phyloP scores from a whole-genome alignment of 768 basidiomycete genomes.

The Phylloporus scabripes region DNA sequence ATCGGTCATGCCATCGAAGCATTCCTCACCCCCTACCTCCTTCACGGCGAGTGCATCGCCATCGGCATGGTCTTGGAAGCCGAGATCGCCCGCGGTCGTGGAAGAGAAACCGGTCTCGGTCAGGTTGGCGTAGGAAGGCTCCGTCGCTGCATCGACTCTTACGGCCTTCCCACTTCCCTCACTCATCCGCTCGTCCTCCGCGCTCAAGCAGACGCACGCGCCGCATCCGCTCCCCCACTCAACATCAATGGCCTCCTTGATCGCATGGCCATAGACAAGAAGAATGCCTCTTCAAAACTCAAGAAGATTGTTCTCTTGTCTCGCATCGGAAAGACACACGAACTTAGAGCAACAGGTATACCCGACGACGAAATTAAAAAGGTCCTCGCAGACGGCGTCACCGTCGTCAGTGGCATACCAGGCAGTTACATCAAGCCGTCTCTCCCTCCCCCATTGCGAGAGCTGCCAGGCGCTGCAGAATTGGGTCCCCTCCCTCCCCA shows the following conservation, averaged over 20 bases:
- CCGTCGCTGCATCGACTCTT: slow-evolving; percentile 79
- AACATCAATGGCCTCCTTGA: slow-evolving; percentile 80
- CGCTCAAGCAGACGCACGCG: slow-evolving; percentile 15
- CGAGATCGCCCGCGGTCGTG: slow-evolving; percentile 85
- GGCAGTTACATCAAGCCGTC: slow-evolving; percentile 30
- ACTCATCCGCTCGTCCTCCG: slow-evolving; percentile 65
- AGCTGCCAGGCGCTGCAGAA: slow-evolving; percentile 13
- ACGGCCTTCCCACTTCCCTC: slow-evolving; percentile 83
- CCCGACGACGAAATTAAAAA: slow-evolving; percentile 75
- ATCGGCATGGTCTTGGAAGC: slow-evolving; percentile 97
- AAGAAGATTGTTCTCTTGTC: slow-evolving; percentile 94
- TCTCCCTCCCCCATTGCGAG: slow-evolving; percentile 39
- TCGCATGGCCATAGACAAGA: slow-evolving; percentile 96
- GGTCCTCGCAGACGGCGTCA: slow-evolving; percentile 75
- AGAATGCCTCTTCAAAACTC: slow-evolving; percentile 77
- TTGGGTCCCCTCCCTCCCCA: slow-evolving; percentile 19
- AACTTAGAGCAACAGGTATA: slow-evolving; percentile 86
- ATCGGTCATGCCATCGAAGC: slow-evolving; percentile 99
- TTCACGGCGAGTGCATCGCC: slow-evolving; percentile 95
- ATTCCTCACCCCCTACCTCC: slow-evolving; percentile 84
- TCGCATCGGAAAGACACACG: slow-evolving; percentile 86
- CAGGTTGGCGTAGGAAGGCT: slow-evolving; percentile 93
- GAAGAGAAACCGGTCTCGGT: slow-evolving; percentile 53
- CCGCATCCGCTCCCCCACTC: slow-evolving; percentile 16
- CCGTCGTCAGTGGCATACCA: slow-evolving; percentile 65